Evolutionary conservation across 2,329 filamentous ascomycete genomes (phyloP), one percentile per base, ranked within the genome.

Genomic region (Neoscytalidium dimidiatum): DNA sequence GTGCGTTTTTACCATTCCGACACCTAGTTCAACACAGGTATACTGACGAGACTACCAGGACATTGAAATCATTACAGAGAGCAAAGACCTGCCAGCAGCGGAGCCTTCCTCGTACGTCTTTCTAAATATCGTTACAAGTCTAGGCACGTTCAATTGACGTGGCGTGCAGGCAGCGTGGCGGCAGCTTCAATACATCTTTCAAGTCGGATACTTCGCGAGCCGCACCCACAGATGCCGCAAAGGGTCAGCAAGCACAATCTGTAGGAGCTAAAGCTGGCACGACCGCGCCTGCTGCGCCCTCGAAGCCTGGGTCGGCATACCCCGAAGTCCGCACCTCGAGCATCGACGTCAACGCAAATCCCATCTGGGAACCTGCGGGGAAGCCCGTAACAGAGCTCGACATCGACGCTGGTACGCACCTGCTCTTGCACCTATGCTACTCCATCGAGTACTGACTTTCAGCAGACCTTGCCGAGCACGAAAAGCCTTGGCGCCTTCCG

Each of bases 401-500:
- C 68, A 81, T 85, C 67, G 83, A 85, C 67, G 81, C 81, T 52
- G 74, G 72, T 75, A 69, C 8, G 66, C 26, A n/a, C 14, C 6
- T 19, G 4, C 21, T n/a, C 6, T 28, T 4, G 4, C 11, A 23
- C n/a, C 5, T 17, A 21, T 21, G 82, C 90, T 72, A 86, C 5
- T 7, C 3, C 8, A 14, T 1, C 14, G 26, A 4, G 19, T 9
- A 14, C 53, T 56, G n/a, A 61, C 28, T 13, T 14, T 13, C 17
- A 23, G 8, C 65, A 68, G 81, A 84, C 68, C 75, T 84, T 21
- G 82, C 83, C 62, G 92, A 93, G 72, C 82, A 86, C 68, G 91
- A 94, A 68, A 98, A 97, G 77, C 94, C 94, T 19, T 99, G 95
- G 95, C 89, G 95, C 49, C 90, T 94, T 69, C 95, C 95, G 0